A percentile compares a stretch with the other conserved stretches of the same genome.
Conservation (phyloP, 768 basidiomycete genomes). For the Lentinula aciculospora region DNA sequence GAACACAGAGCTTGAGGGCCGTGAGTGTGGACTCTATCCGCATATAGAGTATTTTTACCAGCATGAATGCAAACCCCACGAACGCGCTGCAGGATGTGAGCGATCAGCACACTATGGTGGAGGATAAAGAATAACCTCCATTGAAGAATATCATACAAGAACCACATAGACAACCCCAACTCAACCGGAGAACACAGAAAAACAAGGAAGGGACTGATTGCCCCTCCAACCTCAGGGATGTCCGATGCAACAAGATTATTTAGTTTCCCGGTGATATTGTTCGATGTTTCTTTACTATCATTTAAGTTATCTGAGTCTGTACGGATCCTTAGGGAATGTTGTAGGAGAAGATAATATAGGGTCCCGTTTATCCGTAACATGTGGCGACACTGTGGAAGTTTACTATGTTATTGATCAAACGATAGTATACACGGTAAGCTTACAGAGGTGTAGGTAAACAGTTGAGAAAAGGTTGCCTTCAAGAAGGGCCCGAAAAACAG, state of each 20-base stretch:
- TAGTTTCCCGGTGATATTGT: conserved; percentile 49
- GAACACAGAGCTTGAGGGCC: conserved; percentile 19
- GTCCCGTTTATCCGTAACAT: conserved; percentile 38
- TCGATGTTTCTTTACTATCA: not conserved
- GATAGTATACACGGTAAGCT: not conserved
- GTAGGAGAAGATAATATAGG: conserved; percentile 35
- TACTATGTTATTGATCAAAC: not conserved
- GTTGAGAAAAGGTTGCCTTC: conserved; percentile 31
- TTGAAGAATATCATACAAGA: conserved; percentile 23
- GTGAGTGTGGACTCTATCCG: not conserved
- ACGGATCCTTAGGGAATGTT: conserved; percentile 53
- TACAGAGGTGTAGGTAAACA: conserved; percentile 27
- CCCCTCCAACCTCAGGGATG: conserved; percentile 17
- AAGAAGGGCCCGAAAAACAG: conserved; percentile 28
- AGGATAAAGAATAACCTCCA: conserved; percentile 18
- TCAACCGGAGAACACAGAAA: conserved; percentile 16
- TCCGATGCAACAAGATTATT: conserved; percentile 57
- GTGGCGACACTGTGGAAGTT: not conserved
- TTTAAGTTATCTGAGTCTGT: conserved; percentile 33
- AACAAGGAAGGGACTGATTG: conserved; percentile 12
- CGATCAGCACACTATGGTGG: not conserved
- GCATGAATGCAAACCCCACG: not conserved
- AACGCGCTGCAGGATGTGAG: not conserved
- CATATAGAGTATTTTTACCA: conserved; percentile 11
- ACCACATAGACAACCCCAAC: conserved; percentile 16